Conservation (phyloP, 352 stramenopile species). For the Globisporangium echinulatum region DNA sequence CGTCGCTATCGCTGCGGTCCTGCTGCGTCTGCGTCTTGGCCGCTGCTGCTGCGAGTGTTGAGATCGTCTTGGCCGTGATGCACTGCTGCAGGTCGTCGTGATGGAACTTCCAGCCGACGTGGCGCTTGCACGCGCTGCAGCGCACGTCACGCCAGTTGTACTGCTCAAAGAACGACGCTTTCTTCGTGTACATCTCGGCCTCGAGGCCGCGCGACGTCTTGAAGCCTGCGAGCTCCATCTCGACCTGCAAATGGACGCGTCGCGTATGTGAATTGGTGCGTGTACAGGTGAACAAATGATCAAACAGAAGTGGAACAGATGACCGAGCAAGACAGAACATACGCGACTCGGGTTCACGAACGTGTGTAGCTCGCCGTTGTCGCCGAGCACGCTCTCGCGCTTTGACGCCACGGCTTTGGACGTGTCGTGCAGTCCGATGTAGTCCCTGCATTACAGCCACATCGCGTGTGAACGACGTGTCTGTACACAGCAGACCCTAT, state of each 20-base stretch:
- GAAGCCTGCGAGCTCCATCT: slow-evolving; percentile 79
- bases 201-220: slow-evolving; percentile 48
- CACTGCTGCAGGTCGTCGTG: slow-evolving; percentile 71
- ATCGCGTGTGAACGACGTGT: neutral
- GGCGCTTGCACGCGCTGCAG: slow-evolving; percentile 67
- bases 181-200: slow-evolving; percentile 58
- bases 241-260: slow-evolving; percentile 24
- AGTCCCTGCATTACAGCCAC: slow-evolving; percentile 35
- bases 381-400: slow-evolving; percentile 40
- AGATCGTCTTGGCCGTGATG: slow-evolving; percentile 51
- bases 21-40: slow-evolving; percentile 31
- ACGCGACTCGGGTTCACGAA: slow-evolving; percentile 75
- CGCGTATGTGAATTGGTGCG: neutral
- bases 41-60: slow-evolving; percentile 33
- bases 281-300: neutral
- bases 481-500: too few relatives aligned
- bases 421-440: slow-evolving; percentile 62
- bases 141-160: slow-evolving; percentile 80
- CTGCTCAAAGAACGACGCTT: slow-evolving; percentile 71
- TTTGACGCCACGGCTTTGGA: slow-evolving; percentile 61
- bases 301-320: too few relatives aligned
- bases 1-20: slow-evolving; percentile 20
- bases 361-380: slow-evolving; percentile 54
- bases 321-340: slow-evolving; percentile 2
- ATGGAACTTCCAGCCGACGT: slow-evolving; percentile 80